Conservation (phyloP, 164 flowering plant genomes). For the Macadamia tetraphylla region DNA sequence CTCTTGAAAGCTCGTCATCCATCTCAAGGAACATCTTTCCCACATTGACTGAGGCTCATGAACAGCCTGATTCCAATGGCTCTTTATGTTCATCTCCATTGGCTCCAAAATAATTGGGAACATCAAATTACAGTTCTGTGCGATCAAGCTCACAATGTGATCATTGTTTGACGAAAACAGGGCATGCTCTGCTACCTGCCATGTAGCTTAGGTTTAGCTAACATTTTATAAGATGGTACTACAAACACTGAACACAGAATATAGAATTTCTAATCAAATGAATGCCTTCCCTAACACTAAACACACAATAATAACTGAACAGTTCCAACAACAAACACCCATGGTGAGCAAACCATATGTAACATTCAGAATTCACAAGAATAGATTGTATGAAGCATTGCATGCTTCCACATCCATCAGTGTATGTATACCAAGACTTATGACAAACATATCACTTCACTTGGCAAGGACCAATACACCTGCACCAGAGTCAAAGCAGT, state of each 20-base stretch:
- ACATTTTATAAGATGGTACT: background rate
- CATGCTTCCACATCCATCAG: too few relatives aligned
- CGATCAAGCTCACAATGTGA: conserved; percentile 70
- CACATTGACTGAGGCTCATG: conserved; percentile 61
- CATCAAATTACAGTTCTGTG: conserved; percentile 55
- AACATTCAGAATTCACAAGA: too few relatives aligned
- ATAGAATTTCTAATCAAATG: too few relatives aligned
- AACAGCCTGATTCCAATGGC: conserved; percentile 82
- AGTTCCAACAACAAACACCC: too few relatives aligned
- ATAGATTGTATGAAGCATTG: too few relatives aligned
- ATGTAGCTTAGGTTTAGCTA: background rate
- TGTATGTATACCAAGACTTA: too few relatives aligned
- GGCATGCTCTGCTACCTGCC: conserved; percentile 81
- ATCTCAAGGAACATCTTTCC: conserved; percentile 72
- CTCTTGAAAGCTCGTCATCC: conserved; percentile 68
- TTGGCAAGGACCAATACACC: too few relatives aligned
- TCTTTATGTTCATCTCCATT: conserved; percentile 56
- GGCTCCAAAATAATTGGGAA: conserved; percentile 65
- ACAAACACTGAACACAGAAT: background rate
- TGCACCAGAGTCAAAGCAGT: too few relatives aligned
- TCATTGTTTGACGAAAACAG: conserved; percentile 84
- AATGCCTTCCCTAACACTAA: too few relatives aligned
- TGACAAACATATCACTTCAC: too few relatives aligned
- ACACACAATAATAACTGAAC: too few relatives aligned
- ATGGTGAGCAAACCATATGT: too few relatives aligned